Evolutionary conservation across 1,284 basidiomycete genomes (phyloP).

Genomic region (Wallemia ichthyophaga): DNA sequence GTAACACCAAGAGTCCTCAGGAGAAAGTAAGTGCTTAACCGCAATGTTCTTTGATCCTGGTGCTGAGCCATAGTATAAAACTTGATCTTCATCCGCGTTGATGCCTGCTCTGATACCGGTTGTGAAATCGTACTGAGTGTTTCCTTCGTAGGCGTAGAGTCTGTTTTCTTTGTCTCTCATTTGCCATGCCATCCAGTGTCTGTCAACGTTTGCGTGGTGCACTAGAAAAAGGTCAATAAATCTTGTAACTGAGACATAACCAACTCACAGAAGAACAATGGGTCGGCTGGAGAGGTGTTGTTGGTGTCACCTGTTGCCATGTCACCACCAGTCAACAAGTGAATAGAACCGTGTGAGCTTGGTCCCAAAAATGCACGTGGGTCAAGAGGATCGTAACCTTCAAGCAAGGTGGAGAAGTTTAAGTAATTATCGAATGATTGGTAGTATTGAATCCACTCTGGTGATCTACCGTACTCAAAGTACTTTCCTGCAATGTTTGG

Average conservation of each 20-base stretch:
- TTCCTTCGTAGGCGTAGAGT: background rate
- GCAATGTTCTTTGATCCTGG: background rate
- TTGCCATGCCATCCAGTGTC: background rate
- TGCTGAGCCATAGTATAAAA: background rate
- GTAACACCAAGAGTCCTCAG: background rate
- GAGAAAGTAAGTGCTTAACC: background rate
- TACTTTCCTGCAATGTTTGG: background rate
- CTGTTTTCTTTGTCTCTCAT: background rate
- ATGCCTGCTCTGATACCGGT: background rate
- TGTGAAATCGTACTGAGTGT: background rate
- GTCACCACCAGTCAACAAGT: background rate
- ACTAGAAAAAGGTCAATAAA: background rate
- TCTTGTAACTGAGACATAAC: too few relatives aligned
- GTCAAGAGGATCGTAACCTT: background rate
- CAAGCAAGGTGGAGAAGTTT: background rate
- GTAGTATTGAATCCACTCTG: background rate
- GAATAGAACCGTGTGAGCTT: background rate
- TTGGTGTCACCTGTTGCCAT: background rate
- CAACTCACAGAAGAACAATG: too few relatives aligned
- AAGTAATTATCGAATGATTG: background rate
- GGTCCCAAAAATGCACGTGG: background rate
- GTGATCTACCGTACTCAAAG: background rate
- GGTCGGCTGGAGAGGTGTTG: too few relatives aligned
- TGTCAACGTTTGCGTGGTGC: background rate
- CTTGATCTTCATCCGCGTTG: background rate